phyloP scores from a whole-genome alignment of 306 rosid genomes.

The Arachis stenosperma region DNA sequence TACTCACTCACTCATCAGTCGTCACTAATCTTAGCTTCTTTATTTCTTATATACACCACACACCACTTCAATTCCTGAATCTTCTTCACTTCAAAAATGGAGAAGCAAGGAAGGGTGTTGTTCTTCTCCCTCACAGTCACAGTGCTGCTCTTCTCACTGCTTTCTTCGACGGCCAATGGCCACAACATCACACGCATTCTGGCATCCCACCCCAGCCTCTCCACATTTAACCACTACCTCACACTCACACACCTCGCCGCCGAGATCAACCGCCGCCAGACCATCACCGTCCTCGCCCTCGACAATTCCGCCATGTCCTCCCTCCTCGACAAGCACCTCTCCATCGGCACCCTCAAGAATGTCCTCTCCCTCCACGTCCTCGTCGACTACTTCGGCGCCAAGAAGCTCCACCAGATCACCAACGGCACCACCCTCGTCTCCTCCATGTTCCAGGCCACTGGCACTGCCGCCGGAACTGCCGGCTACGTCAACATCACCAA shows the following conservation, averaged over 20 bases:
- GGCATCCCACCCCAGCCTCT: slow-evolving; percentile 66
- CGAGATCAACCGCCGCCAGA: slow-evolving; percentile 89
- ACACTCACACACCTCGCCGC: slow-evolving; percentile 83
- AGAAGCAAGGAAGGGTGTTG: slow-evolving; percentile 4
- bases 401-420: slow-evolving; percentile 83
- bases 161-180: slow-evolving; percentile 44
- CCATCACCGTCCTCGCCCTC: slow-evolving; percentile 87
- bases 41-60: not conserved
- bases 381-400: slow-evolving; percentile 88
- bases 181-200: slow-evolving; percentile 77
- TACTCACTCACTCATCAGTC: not conserved
- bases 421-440: slow-evolving; percentile 71
- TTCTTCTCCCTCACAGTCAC: slow-evolving; percentile 29
- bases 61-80: not conserved
- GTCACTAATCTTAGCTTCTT: not conserved
- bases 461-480: slow-evolving; percentile 72
- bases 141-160: slow-evolving; percentile 26
- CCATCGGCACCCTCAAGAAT: slow-evolving; percentile 66
- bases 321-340: slow-evolving; percentile 62
- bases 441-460: slow-evolving; percentile 81
- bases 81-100: slow-evolving; percentile 25
- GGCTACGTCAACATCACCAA: slow-evolving; percentile 90
- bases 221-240: slow-evolving; percentile 93
- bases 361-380: slow-evolving; percentile 88
- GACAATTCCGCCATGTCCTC: slow-evolving; percentile 89